Evolutionary conservation across 495 filamentous ascomycete genomes (phyloP).

Genomic region (Annulohypoxylon bovei): DNA sequence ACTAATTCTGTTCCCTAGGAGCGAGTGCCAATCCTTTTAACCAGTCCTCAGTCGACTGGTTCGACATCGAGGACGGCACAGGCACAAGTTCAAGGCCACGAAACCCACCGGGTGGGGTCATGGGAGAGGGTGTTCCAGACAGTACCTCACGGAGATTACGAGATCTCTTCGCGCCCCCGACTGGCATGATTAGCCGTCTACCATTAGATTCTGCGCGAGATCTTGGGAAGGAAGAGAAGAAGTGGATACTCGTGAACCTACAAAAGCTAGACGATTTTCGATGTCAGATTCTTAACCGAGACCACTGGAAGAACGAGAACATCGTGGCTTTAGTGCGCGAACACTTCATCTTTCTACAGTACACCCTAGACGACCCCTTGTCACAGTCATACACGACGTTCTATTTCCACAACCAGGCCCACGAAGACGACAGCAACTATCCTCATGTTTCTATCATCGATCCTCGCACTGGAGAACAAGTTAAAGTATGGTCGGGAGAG

Average conservation of each 20-base stretch:
- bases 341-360: conserved; percentile 96
- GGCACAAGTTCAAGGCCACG: conserved; percentile 9
- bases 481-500: conserved; percentile 91
- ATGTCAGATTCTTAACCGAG: conserved; percentile 91
- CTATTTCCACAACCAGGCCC: conserved; percentile 80
- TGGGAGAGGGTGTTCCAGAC: conserved; percentile 10
- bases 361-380: conserved; percentile 78
- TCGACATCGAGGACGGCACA: conserved; percentile 54
- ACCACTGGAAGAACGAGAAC: conserved; percentile 88
- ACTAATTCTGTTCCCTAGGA: conserved; percentile 23
- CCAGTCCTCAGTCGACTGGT: conserved; percentile 77
- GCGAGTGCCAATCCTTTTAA: conserved; percentile 77
- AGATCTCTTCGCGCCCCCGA: conserved; percentile 91
- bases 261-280: conserved; percentile 92
- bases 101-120: not conserved
- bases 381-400: conserved; percentile 85
- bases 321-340: conserved; percentile 84
- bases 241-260: conserved; percentile 95
- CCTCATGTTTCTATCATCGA: conserved; percentile 97
- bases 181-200: conserved; percentile 79
- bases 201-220: conserved; percentile 84
- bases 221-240: conserved; percentile 82
- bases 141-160: conserved; percentile 68
- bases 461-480: conserved; percentile 94
- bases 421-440: conserved; percentile 77